Base-by-base conservation (phyloP, 257 asterid species). In the Thymus mandschuricus region DNA sequence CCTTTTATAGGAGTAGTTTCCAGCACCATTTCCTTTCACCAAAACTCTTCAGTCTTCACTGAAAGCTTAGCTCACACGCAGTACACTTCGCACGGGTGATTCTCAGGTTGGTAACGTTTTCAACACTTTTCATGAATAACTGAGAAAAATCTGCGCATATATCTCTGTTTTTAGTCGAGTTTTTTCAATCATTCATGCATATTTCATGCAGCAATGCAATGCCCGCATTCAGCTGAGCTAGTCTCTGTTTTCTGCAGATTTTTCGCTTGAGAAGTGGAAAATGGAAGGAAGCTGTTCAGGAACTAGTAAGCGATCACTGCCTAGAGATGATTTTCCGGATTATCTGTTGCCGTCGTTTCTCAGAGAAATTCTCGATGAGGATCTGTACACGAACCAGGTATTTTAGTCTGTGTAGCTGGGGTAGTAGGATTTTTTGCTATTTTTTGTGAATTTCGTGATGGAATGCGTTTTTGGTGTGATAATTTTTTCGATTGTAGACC, bases 311-410 rank as follows among this genome's bases (percentile, higher is more conserved):
- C 59, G 38, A 30, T 41, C 74, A 3, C 28, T 74, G 79, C 76
- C 48, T 10, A 71, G 40, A 15, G 68, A 77, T 15, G 65, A 74
- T 8, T 81, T 81, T 56, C 74, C 54, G 44, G 85, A 81, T 11
- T 43, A 72, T 64, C 58, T 84, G 46, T 72, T 84, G 6, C 80
- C 86, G 1, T 78, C 84, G 89, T 61, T 85, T 35, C 68, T 78
- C 4, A 38, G 72, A 6, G 81, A 86, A 8, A 79, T 86, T 13
- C 66, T 72, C 9, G 50, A 81, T 4, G 74, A 79, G 12, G 61
- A 78, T 79, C 82, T 82, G 38, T 84, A 80, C 78, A 75, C 15
- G 66, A 0, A 71, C 12, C 81, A 82, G 92, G 92, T 86, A 40
- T 38, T 5, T 46, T 6, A 62, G 68, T 40, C 33, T 62, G 52